Base-by-base conservation (phyloP, 208 protist species). In the Acanthamoeba healyi region DNA sequence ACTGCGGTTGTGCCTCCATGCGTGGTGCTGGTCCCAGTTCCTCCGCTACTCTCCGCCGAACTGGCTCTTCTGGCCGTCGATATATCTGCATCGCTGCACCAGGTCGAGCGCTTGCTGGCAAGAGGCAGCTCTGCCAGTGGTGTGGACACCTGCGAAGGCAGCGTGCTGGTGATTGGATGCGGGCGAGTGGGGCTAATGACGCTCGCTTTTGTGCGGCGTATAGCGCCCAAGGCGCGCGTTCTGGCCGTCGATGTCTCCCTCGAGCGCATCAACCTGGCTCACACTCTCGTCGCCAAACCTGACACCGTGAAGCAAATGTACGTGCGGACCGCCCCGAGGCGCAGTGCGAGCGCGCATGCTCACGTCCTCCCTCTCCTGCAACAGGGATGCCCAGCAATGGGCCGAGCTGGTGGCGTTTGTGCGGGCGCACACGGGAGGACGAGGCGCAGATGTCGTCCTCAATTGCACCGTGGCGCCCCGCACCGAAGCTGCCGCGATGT, bases 51-150 rank as follows among this genome's bases (percentile, higher is more conserved):
- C 29, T 9, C 49, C 7, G 14, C 56, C 40, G 58, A 92, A 56
- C 56, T 92, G 10, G 86, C 63, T 36, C 61, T 92, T 5, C 61
- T 92, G 6, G 86, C 86, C 19, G 56, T 92, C 40, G 86, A 92
- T 24, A 12, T 92, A 0, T 42, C 40, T 6, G 29, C 56, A 6
- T 92, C 40, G 0, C 86, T 42, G 19, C 56, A 74, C 24, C 44
- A 34, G 40, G 40, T 54, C 44, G n/a, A 67, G 58, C 58, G 46
- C 36, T 29, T 82, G 29, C 72, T 65, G 4, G 82, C 40, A 22
- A 29, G 72, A 29, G 19, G 72, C 72, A n/a, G n/a, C n/a, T n/a
- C n/a, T n/a, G n/a, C n/a, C n/a, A n/a, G n/a, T n/a, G n/a, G n/a
- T n/a, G n/a, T n/a, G n/a, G 38, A 10, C 34, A 34, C 34, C 26